These are phyloP conservation scores for Trapa incisa DNA, from an alignment of 345 rosid species.

Conservation along the genomic window DNA sequence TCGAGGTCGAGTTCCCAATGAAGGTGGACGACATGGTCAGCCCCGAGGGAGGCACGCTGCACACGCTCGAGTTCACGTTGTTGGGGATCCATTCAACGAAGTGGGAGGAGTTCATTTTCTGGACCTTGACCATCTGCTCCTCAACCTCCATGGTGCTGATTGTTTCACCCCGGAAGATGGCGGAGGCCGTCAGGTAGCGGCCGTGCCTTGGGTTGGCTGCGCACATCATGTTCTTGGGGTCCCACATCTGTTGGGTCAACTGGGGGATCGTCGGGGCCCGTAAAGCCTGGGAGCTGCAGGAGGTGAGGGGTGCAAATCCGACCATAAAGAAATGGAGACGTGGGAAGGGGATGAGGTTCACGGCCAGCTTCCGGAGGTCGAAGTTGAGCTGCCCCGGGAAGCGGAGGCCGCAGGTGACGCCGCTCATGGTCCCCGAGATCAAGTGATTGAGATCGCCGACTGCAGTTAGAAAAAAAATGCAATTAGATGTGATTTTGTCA, in stretches of 20 bases:
- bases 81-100: conserved; percentile 64
- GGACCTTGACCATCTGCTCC: conserved; percentile 84
- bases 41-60: conserved; percentile 68
- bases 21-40: conserved; percentile 63
- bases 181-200: conserved; percentile 75
- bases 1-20: conserved; percentile 64
- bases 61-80: conserved; percentile 75
- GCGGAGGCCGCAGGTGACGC: conserved; percentile 76
- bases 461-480: conserved; percentile 7
- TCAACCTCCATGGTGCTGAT: conserved; percentile 91
- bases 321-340: conserved; percentile 82
- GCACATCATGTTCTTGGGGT: conserved; percentile 53
- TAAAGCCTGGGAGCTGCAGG: conserved; percentile 70
- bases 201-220: conserved; percentile 38
- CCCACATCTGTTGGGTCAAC: conserved; percentile 84
- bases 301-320: conserved; percentile 14
- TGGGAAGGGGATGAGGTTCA: conserved; percentile 70
- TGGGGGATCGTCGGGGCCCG: conserved; percentile 72
- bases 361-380: conserved; percentile 71
- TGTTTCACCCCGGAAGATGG: conserved; percentile 65
- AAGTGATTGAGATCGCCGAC: conserved; percentile 82
- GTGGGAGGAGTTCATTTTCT: conserved; percentile 81
- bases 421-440: conserved; percentile 74
- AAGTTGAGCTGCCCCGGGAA: conserved; percentile 84
- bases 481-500: too few relatives aligned